Conservation (phyloP, 805 yeast species). For the Nakazawaea holstii region DNA sequence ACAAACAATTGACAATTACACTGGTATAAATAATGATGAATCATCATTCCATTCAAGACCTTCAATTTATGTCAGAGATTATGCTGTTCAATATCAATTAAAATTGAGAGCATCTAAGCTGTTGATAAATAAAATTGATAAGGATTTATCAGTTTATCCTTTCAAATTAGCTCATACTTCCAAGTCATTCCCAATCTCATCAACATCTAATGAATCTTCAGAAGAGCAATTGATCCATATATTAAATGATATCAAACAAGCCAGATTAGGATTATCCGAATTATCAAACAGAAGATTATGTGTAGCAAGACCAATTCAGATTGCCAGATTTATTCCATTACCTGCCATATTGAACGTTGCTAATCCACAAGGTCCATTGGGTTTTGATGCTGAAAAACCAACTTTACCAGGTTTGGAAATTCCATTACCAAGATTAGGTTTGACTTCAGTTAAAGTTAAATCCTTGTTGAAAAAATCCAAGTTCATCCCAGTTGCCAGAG, state of each 20-base stretch:
- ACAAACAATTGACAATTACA: constrained; percentile 57
- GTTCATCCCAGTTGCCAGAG: constrained; percentile 65
- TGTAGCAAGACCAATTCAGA: constrained; percentile 65
- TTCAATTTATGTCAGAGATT: constrained; percentile 75
- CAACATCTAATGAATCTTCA: constrained; percentile 29
- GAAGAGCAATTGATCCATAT: constrained; percentile 37
- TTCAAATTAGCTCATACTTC: constrained; percentile 78
- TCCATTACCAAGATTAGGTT: constrained; percentile 70
- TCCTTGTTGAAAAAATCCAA: constrained; percentile 52
- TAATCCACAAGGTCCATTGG: constrained; percentile 62
- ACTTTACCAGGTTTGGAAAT: constrained; percentile 66
- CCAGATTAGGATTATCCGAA: constrained; percentile 76
- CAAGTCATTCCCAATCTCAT: constrained; percentile 49
- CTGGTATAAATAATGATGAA: constrained; percentile 56
- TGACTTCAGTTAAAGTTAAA: constrained; percentile 63
- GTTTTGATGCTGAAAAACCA: constrained; percentile 62
- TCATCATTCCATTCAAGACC: constrained; percentile 53
- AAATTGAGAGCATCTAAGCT: constrained; percentile 71
- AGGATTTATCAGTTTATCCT: constrained; percentile 79
- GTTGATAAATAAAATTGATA: constrained; percentile 66
- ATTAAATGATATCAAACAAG: constrained; percentile 50
- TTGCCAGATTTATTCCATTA: constrained; percentile 71
- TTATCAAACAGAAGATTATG: constrained; percentile 74
- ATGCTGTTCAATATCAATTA: constrained; percentile 68
- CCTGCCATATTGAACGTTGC: constrained; percentile 55